Evolutionary conservation across 2,329 filamentous ascomycete genomes (phyloP), one percentile per base, ranked within the genome.

Genomic region (Colletotrichum sp.): DNA sequence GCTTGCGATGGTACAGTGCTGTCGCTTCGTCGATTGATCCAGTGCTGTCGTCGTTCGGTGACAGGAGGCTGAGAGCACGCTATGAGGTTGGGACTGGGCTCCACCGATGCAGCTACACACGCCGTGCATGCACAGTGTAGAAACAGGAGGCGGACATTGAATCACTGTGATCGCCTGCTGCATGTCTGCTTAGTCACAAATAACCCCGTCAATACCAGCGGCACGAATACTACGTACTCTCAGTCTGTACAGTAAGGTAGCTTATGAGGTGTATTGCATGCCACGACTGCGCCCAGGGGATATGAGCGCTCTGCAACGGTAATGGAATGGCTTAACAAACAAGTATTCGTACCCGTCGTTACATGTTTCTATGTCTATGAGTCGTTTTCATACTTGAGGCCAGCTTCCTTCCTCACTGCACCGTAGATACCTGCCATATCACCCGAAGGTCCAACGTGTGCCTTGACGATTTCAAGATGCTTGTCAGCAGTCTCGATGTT

Each of bases 371-470:
- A 72, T 18, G 32, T 10, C 65, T 67, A 72, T 18, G 38, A 72
- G n/a, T 89, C 84, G 78, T 94, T 95, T 81, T 95, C 94, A 84
- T 93, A 98, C 70, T 91, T 89, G 79, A 98, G 83, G 0, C 95
- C 95, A 32, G 90, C 91, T 82, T 95, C 93, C 85, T 93, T 87
- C 80, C 96, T 91, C 70, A 94, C 92, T 4, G 93, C 93, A 1
- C 96, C 96, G 85, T 98, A 98, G 48, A 98, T 93, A 13, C 91
- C 93, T 4, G 94, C 93, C 82, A 98, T 91, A 84, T 98, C 96
- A 0, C 95, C 95, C 78, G 89, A 91, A 60, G 90, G 88, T 0
- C 95, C 95, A 64, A 80, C 81, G 66, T 95, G 89, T 73, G 93
- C 91, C 83, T 95, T 93, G 3, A 98, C 92, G 72, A 87, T 85